Conservation (phyloP, 176 grass and related monocot species). For the Aegilops bicornis region DNA sequence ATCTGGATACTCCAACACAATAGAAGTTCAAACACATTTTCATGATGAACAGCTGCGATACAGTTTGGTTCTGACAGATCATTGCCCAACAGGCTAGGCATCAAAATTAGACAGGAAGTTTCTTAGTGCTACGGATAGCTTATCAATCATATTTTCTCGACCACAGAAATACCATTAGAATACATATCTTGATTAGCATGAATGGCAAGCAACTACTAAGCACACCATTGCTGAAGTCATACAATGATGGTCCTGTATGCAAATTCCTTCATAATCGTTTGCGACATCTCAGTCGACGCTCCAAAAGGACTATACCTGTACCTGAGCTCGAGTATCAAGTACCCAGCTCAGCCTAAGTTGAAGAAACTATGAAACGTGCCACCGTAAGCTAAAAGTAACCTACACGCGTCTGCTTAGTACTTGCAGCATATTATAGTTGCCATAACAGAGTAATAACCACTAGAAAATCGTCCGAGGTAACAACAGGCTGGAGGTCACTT, state of each 20-base stretch:
- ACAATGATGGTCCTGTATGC: neutral
- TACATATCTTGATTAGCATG: neutral
- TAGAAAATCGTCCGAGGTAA: neutral
- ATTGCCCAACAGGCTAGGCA: neutral
- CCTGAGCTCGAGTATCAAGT: neutral
- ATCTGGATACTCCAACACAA: neutral
- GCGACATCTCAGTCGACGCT: neutral
- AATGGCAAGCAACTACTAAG: neutral
- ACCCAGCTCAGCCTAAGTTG: neutral
- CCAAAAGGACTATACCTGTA: neutral
- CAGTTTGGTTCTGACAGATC: neutral
- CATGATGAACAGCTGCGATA: neutral
- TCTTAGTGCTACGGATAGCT: neutral
- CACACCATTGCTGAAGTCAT: neutral
- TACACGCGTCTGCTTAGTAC: neutral
- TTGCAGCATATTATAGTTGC: conserved; percentile 6
- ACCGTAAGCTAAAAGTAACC: conserved; percentile 4
- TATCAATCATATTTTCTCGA: conserved; percentile 14
- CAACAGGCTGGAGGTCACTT: neutral
- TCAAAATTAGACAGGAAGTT: neutral
- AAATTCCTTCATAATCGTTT: neutral
- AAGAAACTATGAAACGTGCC: neutral
- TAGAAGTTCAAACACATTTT: neutral
- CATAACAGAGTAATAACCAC: neutral
- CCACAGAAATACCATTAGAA: neutral